These are phyloP conservation scores for Drechslerella dactyloides DNA, from an alignment of 2,329 filamentous ascomycete genomes.

Conservation along the genomic window DNA sequence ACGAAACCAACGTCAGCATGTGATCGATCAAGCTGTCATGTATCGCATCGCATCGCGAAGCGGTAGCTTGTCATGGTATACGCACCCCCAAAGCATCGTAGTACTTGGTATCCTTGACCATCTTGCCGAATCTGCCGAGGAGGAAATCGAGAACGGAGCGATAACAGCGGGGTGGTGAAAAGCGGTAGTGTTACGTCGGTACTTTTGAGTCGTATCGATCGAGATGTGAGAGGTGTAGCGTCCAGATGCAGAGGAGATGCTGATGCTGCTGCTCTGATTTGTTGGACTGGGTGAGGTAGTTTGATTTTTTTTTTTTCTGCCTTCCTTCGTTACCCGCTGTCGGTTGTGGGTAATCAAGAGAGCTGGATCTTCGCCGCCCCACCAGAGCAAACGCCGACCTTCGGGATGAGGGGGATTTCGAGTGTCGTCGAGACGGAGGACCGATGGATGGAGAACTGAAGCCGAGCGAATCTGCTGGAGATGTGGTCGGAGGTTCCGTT, in stretches of 20 bases:
- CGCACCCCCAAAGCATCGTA: slow-evolving; percentile 80
- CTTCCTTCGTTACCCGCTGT: background rate
- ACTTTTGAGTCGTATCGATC: too few species aligned
- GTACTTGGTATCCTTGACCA: slow-evolving; percentile 80
- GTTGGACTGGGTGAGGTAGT: background rate
- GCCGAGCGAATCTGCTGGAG: slow-evolving; percentile 1
- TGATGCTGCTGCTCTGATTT: background rate
- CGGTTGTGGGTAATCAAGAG: background rate
- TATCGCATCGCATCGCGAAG: slow-evolving; percentile 1
- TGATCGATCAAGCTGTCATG: slow-evolving; percentile 37
- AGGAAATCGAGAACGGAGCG: too few species aligned
- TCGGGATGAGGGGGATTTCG: background rate
- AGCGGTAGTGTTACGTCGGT: background rate
- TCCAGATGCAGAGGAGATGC: background rate
- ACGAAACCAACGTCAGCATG: slow-evolving; percentile 55
- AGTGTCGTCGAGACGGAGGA: background rate
- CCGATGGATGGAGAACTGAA: background rate
- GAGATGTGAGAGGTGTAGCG: background rate
- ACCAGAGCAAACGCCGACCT: background rate
- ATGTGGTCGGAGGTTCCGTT: slow-evolving; percentile 28
- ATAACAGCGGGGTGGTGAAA: too few species aligned
- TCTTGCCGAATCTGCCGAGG: slow-evolving; percentile 60
- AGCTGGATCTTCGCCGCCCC: background rate
- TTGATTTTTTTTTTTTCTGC: too few species aligned
- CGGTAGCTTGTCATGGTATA: slow-evolving; percentile 52